A percentile compares a stretch with the other conserved stretches of the same genome.
Evolutionary conservation across 176 grass and related monocot species (phyloP).

Genomic region (Triticum turgidum): DNA sequence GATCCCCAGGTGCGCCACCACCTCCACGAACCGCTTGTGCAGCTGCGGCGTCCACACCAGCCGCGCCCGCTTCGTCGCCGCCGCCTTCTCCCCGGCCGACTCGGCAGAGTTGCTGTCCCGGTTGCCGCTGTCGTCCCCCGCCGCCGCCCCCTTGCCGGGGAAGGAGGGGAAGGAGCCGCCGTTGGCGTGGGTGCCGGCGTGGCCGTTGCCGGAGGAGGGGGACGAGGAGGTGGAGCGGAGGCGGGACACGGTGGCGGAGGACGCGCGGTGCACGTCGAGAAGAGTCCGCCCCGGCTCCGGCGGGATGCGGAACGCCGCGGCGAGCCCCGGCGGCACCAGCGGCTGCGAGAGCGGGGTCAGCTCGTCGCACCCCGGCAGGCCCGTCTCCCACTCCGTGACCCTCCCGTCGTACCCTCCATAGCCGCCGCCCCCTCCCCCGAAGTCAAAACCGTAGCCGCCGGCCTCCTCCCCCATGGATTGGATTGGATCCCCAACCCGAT

Average conservation of each 20-base stretch:
- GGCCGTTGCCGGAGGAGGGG: neutral
- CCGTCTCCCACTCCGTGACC: slow-evolving; percentile 78
- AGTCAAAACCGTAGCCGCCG: slow-evolving; percentile 21
- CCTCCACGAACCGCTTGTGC: slow-evolving; percentile 95
- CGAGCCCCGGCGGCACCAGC: slow-evolving; percentile 64
- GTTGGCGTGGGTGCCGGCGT: neutral
- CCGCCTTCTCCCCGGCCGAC: slow-evolving; percentile 7
- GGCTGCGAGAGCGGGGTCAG: slow-evolving; percentile 69
- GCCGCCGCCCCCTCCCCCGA: neutral
- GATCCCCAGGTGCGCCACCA: slow-evolving; percentile 89
- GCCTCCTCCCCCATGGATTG: slow-evolving; percentile 51
- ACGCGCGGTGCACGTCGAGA: slow-evolving; percentile 73
- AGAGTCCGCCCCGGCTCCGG: slow-evolving; percentile 62
- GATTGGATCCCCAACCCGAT: neutral
- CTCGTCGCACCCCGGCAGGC: slow-evolving; percentile 53
- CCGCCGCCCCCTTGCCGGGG: neutral
- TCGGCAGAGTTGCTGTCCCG: neutral
- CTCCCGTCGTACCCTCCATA: slow-evolving; percentile 24
- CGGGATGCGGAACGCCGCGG: slow-evolving; percentile 77
- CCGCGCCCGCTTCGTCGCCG: slow-evolving; percentile 41
- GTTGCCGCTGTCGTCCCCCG: slow-evolving; percentile 27
- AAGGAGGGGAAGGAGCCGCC: neutral
- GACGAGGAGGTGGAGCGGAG: slow-evolving; percentile 34
- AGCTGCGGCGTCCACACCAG: slow-evolving; percentile 96
- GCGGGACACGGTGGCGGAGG: slow-evolving; percentile 55